These are phyloP conservation scores for Monocercomonoides exilis DNA, from an alignment of 78 protist genomes.

Conservation along the genomic window DNA sequence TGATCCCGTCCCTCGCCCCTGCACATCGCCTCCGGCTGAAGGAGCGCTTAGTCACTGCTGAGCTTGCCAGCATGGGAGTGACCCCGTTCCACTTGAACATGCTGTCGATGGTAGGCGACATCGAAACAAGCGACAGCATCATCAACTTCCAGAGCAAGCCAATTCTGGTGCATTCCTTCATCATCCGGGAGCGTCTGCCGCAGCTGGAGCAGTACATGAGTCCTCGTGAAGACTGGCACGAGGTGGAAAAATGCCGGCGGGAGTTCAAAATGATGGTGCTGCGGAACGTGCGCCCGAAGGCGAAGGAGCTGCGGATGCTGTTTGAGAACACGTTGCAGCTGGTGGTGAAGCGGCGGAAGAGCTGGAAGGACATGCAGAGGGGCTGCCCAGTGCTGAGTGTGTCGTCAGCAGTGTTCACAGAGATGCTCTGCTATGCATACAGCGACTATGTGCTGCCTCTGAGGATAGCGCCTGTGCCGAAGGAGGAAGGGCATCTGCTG, in stretches of 20 bases:
- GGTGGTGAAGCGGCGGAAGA: too few relatives aligned
- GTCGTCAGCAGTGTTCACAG: too few relatives aligned
- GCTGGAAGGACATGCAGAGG: too few relatives aligned
- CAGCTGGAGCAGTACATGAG: neutral
- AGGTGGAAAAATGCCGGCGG: too few relatives aligned
- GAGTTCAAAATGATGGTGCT: too few relatives aligned
- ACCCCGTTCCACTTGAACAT: neutral
- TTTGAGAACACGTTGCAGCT: too few relatives aligned
- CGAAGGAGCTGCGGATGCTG: too few relatives aligned
- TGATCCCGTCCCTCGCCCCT: neutral
- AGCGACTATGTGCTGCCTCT: neutral
- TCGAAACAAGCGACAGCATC: neutral
- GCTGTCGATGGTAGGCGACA: neutral
- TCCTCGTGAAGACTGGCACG: too few relatives aligned
- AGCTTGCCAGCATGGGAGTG: neutral
- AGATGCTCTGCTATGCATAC: neutral
- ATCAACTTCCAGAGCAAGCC: neutral
- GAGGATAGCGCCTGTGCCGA: neutral
- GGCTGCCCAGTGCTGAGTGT: too few relatives aligned
- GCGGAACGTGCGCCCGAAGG: too few relatives aligned
- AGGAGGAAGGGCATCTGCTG: neutral
- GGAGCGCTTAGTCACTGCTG: neutral
- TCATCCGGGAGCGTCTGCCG: neutral
- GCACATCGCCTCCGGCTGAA: neutral
- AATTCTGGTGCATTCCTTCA: neutral